Evolutionary conservation across 2,329 filamentous ascomycete genomes (phyloP), one percentile per base, ranked within the genome.

Genomic region (Pleoardoris graminearum): DNA sequence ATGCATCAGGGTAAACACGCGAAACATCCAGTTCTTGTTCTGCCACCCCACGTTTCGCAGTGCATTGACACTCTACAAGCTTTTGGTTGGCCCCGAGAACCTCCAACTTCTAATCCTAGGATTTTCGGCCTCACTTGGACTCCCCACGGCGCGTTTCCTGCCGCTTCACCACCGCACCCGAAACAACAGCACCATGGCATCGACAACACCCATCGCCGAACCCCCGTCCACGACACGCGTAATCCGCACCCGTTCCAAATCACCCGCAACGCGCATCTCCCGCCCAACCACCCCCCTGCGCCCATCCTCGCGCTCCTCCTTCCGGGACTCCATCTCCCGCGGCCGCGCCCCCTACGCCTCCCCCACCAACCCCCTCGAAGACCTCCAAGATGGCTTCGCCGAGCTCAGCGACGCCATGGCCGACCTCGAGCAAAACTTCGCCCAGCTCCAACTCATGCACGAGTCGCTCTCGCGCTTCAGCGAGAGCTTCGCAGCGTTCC

Each of bases 361-460:
- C 39, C 77, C 80, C 3, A 75, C 82, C 3, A 85, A 87, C 53
- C 91, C 91, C 0, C 84, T 97, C 55, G 90, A 93, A 62, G 77
- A 82, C 2, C 86, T 97, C 52, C 92, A 97, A 70, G 90, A 91
- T 0, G 88, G 89, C 12, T 97, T 99, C 73, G 91, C 91, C 12
- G 94, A 99, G 76, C 82, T 99, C 1, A 89, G 90, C 8, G 94
- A 99, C 73, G 88, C 89, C 53, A 92, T 97, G 85, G 91, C 91
- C 21, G 94, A 97, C 66, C 83, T 99, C 8, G 94, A 99, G 78
- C 90, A 91, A 55, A 97, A 99, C 73, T 91, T 97, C 79, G 91
- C 96, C 87, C 91, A 97, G 71, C 86, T 99, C 61, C 93, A 97
- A 74, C 79, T 97, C 58, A 95, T 99, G 87, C 91, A 99, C 69